Conservation (phyloP, 129 eudicot species). For the Dittrichia graveolens region DNA sequence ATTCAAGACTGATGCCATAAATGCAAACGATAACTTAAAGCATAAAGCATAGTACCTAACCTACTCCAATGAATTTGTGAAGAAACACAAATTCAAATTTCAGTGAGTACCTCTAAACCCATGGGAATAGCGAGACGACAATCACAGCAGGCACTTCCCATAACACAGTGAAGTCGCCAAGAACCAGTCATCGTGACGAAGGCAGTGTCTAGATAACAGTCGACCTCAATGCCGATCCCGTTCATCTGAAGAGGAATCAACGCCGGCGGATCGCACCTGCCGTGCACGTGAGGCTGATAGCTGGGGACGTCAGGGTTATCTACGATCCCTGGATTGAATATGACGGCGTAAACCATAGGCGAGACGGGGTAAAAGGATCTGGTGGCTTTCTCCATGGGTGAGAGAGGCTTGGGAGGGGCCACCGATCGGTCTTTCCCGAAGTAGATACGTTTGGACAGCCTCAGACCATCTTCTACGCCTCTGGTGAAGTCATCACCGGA, state of each 20-base stretch:
- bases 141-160: conserved; percentile 64
- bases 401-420: conserved; percentile 62
- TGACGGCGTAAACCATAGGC: conserved; percentile 74
- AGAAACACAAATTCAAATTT: not conserved
- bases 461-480: conserved; percentile 82
- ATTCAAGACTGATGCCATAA: conserved; percentile 2
- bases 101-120: conserved; percentile 61
- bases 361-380: conserved; percentile 48
- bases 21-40: not conserved
- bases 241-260: conserved; percentile 86
- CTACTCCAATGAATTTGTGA: not conserved
- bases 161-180: conserved; percentile 88
- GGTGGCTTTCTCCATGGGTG: conserved; percentile 53
- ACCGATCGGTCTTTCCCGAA: conserved; percentile 81
- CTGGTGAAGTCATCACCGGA: conserved; percentile 50
- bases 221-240: conserved; percentile 46
- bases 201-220: conserved; percentile 60
- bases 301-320: conserved; percentile 92
- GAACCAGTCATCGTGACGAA: conserved; percentile 52
- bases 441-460: conserved; percentile 69
- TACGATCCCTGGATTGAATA: conserved; percentile 59
- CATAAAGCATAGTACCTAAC: not conserved
- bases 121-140: conserved; percentile 81
- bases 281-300: conserved; percentile 90
- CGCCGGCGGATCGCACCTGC: conserved; percentile 85